Evolutionary conservation across 148 eudicot genomes (phyloP), one percentile per base, ranked within the genome.

Genomic region (Chenopodium album): DNA sequence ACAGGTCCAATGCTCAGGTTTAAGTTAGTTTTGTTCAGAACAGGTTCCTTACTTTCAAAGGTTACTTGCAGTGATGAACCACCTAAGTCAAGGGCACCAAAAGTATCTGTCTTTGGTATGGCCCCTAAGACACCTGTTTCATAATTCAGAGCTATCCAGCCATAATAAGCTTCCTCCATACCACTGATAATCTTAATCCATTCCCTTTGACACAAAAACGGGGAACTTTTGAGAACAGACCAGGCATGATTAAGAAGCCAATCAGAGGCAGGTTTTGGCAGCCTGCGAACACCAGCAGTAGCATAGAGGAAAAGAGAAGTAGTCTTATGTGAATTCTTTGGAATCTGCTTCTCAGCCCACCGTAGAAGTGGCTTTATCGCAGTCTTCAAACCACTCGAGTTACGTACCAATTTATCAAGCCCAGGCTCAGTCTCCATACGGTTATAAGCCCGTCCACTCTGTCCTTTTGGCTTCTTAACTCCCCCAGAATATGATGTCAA

Each of bases 401-500:
- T 94, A 78, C 87, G 97, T 63, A 94, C 99, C 86, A 97, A 76
- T 80, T 96, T 97, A 86, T 97, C 97, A 84, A 97, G 90, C 76
- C 97, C 99, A 75, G 99, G 99, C 78, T 94, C 98, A 70, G 98
- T 97, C 91, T 97, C 99, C 98, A 89, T 97, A 76, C 99, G 89
- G 65, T 91, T 92, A 81, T 97, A 97, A 83, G 99, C 99, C 67
- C 97, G 93, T 73, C 97, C 95, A 78, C 85, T 90, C 78, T 90
- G 89, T 6, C 91, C 87, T 76, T 85, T 88, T 46, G 91, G 87
- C 84, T 92, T 96, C 70, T 74, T 87, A 41, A 71, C 84, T 54
- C 80, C 85, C 86, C 88, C 95, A 23, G 99, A 95, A 78, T 91
- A 79, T 81, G 98, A 97, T 83, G 75, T 90, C 83, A 97, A 83